These are phyloP conservation scores for Zea luxurians DNA, from an alignment of 176 grass and related monocot genomes.

Conservation along the genomic window DNA sequence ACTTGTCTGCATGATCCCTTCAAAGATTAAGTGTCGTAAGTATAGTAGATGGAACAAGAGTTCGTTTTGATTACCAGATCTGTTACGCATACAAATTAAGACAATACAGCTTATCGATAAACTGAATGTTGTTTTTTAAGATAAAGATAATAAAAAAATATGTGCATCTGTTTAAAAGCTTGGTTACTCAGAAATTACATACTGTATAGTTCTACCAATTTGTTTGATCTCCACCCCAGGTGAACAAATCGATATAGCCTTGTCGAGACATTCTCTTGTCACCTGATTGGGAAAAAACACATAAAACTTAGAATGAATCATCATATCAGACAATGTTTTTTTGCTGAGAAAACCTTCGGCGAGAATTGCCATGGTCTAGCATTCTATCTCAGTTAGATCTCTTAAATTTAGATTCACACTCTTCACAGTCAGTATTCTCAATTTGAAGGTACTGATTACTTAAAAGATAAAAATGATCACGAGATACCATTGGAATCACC, in stretches of 20 bases:
- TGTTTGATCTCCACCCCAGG: slow-evolving; percentile 83
- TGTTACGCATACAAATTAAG: too few species aligned
- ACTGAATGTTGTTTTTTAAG: too few species aligned
- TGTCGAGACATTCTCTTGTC: slow-evolving; percentile 80
- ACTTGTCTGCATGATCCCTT: slow-evolving; percentile 88
- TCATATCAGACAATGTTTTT: slow-evolving; percentile 7
- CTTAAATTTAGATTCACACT: slow-evolving; percentile 17
- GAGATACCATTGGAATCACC: slow-evolving; percentile 42
- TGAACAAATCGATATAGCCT: slow-evolving; percentile 88
- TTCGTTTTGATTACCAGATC: too few species aligned
- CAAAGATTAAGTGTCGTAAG: slow-evolving; percentile 40
- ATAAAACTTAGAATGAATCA: slow-evolving; percentile 31
- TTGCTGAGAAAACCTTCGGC: slow-evolving; percentile 5
- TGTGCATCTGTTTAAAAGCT: too few species aligned
- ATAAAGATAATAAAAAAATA: too few species aligned
- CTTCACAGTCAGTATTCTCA: not conserved
- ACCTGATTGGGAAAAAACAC: slow-evolving; percentile 52
- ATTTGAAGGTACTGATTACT: not conserved
- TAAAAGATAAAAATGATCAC: slow-evolving; percentile 13
- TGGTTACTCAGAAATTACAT: slow-evolving; percentile 28
- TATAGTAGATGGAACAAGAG: too few species aligned
- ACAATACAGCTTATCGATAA: too few species aligned
- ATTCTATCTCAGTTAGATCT: not conserved
- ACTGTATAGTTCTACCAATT: slow-evolving; percentile 96
- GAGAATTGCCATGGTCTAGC: slow-evolving; percentile 19